Base-by-base conservation (phyloP, 257 asterid genomes). In the Henckelia pumila region DNA sequence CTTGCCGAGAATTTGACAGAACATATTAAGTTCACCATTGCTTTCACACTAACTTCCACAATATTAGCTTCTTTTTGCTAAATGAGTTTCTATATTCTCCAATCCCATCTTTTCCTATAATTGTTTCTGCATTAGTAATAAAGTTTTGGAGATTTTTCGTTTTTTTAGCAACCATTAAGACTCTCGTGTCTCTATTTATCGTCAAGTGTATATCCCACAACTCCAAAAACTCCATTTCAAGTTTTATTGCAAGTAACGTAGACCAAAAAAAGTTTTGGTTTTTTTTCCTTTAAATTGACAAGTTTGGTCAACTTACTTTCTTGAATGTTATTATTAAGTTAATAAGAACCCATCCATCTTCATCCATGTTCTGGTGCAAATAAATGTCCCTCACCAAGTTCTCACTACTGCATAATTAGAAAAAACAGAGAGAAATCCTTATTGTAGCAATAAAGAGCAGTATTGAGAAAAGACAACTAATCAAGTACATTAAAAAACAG, bases 311-410 rank as follows among this genome's bases (percentile, higher is more conserved):
- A 68, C 82, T 74, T 49, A 76, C 95, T 77, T 81, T 90, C 66
- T 81, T 84, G 85, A 90, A 90, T 61, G 81, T 85, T 50, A 96
- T 92, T 69, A 91, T 83, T 66, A 86, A 68, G 53, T 71, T 75
- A 69, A 91, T 81, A 26, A 88, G 69, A 68, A 90, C 88, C 85
- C 91, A 90, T 28, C 97, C 97, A 64, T 86, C 91, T 1, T 56
- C 82, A 70, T 91, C 92, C 92, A 84, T 84, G 59, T 83, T 85
- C 61, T 75, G 71, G 61, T 92, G 87, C 83, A 88, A 75, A 74
- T 32, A 86, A 11, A 75, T 73, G 53, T 88, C 92, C 62, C 79
- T 88, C 32, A 83, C 77, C 77, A 90, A 82, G 67, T 86, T 88
- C 23, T 19, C 22, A 16, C 6, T 26, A 20, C 35, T 52, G 23